Base-by-base conservation (phyloP, 495 filamentous ascomycete genomes). In the Cercophora newfieldiana region DNA sequence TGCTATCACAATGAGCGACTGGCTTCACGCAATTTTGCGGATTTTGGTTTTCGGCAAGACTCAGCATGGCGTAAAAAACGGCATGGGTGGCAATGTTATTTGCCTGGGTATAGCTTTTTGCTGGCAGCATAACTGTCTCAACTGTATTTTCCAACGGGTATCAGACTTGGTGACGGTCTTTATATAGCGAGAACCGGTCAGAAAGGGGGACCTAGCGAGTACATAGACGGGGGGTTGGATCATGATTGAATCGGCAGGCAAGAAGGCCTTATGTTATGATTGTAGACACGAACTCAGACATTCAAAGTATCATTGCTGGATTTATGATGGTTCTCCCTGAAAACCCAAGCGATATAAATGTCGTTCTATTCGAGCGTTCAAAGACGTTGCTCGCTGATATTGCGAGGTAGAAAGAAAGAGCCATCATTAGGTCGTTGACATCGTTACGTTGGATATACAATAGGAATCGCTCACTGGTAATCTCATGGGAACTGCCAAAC, bases 371-470 rank as follows among this genome's bases (percentile, higher is more conserved):
- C 2, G 37, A 4, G 37, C 12, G 10, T 44, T 2, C 2, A 14
- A 44, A 44, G 37, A 5, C 37, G 18, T 44, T 16, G 37, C 12
- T 6, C 37, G 18, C 10, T 14, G 37, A 44, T 8, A 16, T 16
- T n/a, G n/a, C 37, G 37, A 14, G 37, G 37, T 7, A 14, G 1
- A 30, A 58, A 31, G 25, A 14, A 33, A 18, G 55, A 28, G 12
- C 19, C 14, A 18, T 50, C 24, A 61, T 61, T 44, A 61, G 29
- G 47, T 61, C 57, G 57, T 59, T 22, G n/a, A 44, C 30, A 22
- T 59, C 57, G 44, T 59, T 25, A 59, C 10, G 37, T 33, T 57
- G 54, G 22, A 57, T 33, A 57, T 57, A 33, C 37, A 44, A 30
- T n/a, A 21, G 26, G 30, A 7, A 57, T 29, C 12, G 18, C 28